Base-by-base conservation (phyloP, 169 alveolate genomes). In the Cryptosporidium xiaoi region DNA sequence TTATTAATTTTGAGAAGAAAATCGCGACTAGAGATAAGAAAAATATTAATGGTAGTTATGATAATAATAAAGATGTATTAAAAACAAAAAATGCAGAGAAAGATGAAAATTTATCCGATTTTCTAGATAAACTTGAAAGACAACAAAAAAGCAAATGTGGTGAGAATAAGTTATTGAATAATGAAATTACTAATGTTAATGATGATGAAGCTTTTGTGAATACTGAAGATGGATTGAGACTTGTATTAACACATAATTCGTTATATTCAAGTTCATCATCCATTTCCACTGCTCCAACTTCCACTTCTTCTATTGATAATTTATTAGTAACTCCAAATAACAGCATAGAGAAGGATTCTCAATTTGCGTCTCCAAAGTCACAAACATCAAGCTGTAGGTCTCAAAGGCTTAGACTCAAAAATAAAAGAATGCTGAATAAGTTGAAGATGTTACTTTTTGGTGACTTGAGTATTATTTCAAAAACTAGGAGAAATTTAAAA, bases 401-500 rank as follows among this genome's bases (percentile, higher is more conserved):
- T n/a, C 64, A 3, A n/a, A 53, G 29, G 64, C 29, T 20, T 62
- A 18, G 20, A 62, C 18, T 31, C 1, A 62, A 48, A 27, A 62
- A 62, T 10, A 62, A 62, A 51, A 53, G 29, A 12, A 53, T n/a
- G 64, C 33, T 53, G 12, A 53, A 13, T 13, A 16, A n/a, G 1
- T 40, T 40, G 48, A 40, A 40, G 10, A 1, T 13, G 1, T 40
- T 69, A 2, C 24, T 53, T 8, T 53, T 69, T 31, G 36, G 51
- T 55, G 67, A 69, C 36, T n/a, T 2, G 31, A 34, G 66, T 33
- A 69, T 55, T 8, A 31, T 50, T 27, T 69, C 83, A 48, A 69
- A 24, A 20, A 18, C 83, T 27, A 69, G 83, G 51, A 69, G 83
- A 20, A 69, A 69, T 18, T 62, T 31, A 0, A 5, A 62, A 62